phyloP scores from a whole-genome alignment of 1,284 basidiomycete genomes.

The Porodaedalea pini region DNA sequence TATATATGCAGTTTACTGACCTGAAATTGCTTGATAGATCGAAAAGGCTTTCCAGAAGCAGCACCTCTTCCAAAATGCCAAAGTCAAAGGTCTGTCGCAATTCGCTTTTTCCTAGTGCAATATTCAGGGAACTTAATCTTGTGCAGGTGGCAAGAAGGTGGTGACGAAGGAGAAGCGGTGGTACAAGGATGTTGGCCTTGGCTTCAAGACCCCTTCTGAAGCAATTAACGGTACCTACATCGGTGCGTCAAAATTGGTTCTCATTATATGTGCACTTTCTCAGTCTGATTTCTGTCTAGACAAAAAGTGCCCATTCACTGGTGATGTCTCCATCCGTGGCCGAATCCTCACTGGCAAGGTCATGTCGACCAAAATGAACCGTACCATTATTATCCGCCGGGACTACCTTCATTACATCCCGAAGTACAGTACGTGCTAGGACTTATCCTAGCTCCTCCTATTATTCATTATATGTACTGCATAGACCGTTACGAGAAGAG shows the following conservation, averaged over 20 bases:
- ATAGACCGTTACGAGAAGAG: slow-evolving; percentile 93
- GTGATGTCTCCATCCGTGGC: slow-evolving; percentile 95
- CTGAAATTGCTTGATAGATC: slow-evolving; percentile 46
- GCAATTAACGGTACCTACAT: slow-evolving; percentile 98
- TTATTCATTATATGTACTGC: neutral
- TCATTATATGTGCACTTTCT: neutral
- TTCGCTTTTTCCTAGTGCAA: neutral
- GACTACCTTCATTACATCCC: slow-evolving; percentile 99
- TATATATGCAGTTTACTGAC: slow-evolving; percentile 12
- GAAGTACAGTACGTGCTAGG: slow-evolving; percentile 80
- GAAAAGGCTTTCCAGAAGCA: slow-evolving; percentile 98
- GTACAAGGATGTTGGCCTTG: slow-evolving; percentile 98
- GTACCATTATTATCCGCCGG: slow-evolving; percentile 96
- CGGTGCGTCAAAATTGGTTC: slow-evolving; percentile 49
- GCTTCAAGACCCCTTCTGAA: slow-evolving; percentile 95
- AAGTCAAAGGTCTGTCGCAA: slow-evolving; percentile 76
- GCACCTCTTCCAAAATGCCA: slow-evolving; percentile 97
- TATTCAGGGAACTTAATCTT: slow-evolving; percentile 13
- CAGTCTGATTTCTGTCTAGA: slow-evolving; percentile 46
- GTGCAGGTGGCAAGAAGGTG: slow-evolving; percentile 80
- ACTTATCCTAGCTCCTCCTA: neutral
- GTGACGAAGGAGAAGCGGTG: slow-evolving; percentile 95
- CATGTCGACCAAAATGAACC: slow-evolving; percentile 99
- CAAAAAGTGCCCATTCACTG: slow-evolving; percentile 99
- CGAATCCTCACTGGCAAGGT: slow-evolving; percentile 98